Evolutionary conservation across 345 rosid genomes (phyloP), one percentile per base, ranked within the genome.

Genomic region (Camelina sativa): DNA sequence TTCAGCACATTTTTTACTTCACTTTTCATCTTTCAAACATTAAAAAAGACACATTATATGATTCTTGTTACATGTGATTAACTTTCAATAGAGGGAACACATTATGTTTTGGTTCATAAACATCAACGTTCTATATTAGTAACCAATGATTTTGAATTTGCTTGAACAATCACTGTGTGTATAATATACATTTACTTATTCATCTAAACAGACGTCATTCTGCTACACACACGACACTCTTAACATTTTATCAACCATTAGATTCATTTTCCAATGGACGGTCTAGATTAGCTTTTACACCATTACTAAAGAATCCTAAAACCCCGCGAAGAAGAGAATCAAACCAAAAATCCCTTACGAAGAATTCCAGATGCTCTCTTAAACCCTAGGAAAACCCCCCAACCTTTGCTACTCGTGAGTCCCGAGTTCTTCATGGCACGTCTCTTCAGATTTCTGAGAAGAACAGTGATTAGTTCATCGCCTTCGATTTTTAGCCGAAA

Each of bases 21-120:
- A 76, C 54, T 76, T 76, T 70, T 70, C 60, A 17, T 64, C 52
- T 12, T 37, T 53, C 7, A 76, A 66, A 56, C 73, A 77, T 55
- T 44, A 0, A 20, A 52, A 32, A 34, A 25, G 30, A 43, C 65
- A 48, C 72, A 57, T 62, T 65, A 77, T 77, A 77, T 71, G 80
- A 77, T 77, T 77, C 20, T 71, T 77, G 72, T 77, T 71, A 77
- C 80, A 63, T 77, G 80, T 77, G 67, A 77, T 77, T 63, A 67
- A 79, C 78, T 69, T 73, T 73, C 66, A 32, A 74, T 69, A 74
- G 69, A 79, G 74, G 66, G 79, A 67, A 67, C 71, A 74, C 71
- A 57, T 59, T 30, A 17, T 65, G 80, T 64, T 77, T 28, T 40
- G 62, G 57, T 70, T 41, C 15, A 32, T 41, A 1, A 20, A 4